phyloP scores from a whole-genome alignment of 2,329 filamentous ascomycete genomes.

The Colletotrichum noveboracense region DNA sequence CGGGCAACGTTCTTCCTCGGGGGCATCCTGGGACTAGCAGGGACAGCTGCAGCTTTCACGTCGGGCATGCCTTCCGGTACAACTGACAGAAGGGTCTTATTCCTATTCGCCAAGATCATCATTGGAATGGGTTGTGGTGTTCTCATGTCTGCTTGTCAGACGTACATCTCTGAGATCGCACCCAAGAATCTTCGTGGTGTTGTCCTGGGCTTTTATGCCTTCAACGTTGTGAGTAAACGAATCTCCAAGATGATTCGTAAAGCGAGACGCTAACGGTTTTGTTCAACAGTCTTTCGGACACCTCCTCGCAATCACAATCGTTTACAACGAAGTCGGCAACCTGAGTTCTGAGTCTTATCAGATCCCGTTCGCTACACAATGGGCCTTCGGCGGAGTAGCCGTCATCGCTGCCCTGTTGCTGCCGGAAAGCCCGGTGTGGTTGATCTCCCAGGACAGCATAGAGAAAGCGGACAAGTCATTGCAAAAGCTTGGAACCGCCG shows the following conservation, averaged over 20 bases:
- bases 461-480: background rate
- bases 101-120: background rate
- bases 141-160: background rate
- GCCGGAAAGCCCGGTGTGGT: background rate
- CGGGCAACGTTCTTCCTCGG: background rate
- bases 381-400: background rate
- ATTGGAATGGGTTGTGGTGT: background rate
- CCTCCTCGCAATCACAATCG: background rate
- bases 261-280: no score
- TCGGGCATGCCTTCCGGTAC: background rate
- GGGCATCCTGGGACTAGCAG: background rate
- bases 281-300: background rate
- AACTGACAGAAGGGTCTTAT: background rate
- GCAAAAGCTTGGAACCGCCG: background rate
- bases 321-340: background rate
- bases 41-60: background rate
- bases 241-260: background rate
- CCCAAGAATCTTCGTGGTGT: conserved; percentile 1
- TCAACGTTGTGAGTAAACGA: background rate
- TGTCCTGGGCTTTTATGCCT: background rate
- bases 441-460: background rate
- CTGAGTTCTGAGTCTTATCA: background rate
- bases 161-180: background rate
- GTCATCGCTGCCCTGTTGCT: background rate
- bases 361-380: conserved; percentile 1